Percentiles rank a stretch among this genome's conserved stretches.
These are phyloP conservation scores for Nemania abortiva DNA, from an alignment of 2,329 filamentous ascomycete genomes.

Conservation along the genomic window DNA sequence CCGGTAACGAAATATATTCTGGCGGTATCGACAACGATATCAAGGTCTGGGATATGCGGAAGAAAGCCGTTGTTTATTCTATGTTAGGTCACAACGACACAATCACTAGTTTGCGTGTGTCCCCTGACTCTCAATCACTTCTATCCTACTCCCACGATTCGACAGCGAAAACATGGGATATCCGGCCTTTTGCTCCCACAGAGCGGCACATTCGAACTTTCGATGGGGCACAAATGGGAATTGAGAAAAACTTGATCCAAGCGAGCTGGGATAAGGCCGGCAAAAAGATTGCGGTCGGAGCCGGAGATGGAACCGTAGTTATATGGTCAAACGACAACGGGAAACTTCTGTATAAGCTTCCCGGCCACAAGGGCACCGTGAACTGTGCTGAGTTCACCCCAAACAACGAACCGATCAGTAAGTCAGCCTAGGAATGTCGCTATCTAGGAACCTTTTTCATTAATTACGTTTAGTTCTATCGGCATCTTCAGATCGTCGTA, in stretches of 20 bases:
- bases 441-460: not conserved
- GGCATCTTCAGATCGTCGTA: slow-evolving; percentile 87
- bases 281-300: slow-evolving; percentile 87
- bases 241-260: slow-evolving; percentile 91
- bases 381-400: slow-evolving; percentile 95
- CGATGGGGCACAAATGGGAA: slow-evolving; percentile 86
- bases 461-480: slow-evolving; percentile 74
- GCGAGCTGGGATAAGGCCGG: slow-evolving; percentile 91
- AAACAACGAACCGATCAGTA: slow-evolving; percentile 85
- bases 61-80: slow-evolving; percentile 87
- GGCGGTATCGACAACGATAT: slow-evolving; percentile 98
- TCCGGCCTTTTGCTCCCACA: slow-evolving; percentile 90
- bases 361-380: slow-evolving; percentile 93
- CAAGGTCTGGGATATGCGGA: slow-evolving; percentile 95
- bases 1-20: slow-evolving; percentile 94
- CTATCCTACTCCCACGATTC: slow-evolving; percentile 95
- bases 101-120: slow-evolving; percentile 89
- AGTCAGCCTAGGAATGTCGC: slow-evolving; percentile 57
- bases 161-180: slow-evolving; percentile 95
- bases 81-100: slow-evolving; percentile 93
- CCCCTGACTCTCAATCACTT: slow-evolving; percentile 89
- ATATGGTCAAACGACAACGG: slow-evolving; percentile 92
- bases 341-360: slow-evolving; percentile 93
- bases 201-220: slow-evolving; percentile 88
- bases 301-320: slow-evolving; percentile 89